Evolutionary conservation across 1,139 yeast genomes (phyloP).

Genomic region (Scheffersomyces titani): DNA sequence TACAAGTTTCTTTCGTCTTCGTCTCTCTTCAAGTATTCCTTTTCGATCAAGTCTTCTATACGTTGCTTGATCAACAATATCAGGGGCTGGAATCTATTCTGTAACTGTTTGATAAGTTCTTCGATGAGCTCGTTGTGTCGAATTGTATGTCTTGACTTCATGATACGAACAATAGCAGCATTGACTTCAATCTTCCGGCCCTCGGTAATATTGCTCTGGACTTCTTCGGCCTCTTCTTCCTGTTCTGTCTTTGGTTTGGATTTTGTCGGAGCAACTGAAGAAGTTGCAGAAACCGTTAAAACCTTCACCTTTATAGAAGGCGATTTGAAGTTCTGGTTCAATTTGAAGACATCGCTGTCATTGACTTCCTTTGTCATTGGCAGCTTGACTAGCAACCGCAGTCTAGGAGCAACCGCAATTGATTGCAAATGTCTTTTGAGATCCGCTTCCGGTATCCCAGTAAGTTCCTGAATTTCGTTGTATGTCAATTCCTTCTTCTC

Average conservation of each 20-base stretch:
- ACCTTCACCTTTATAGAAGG: slow-evolving; percentile 76
- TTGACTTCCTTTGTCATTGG: slow-evolving; percentile 79
- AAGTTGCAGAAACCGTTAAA: slow-evolving; percentile 57
- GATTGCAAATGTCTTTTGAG: slow-evolving; percentile 79
- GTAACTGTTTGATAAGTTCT: slow-evolving; percentile 65
- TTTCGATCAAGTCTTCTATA: slow-evolving; percentile 77
- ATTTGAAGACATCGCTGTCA: slow-evolving; percentile 60
- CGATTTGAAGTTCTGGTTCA: slow-evolving; percentile 73
- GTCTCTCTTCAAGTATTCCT: slow-evolving; percentile 81
- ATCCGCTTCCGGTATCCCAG: slow-evolving; percentile 74
- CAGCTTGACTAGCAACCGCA: slow-evolving; percentile 66
- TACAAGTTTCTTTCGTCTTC: slow-evolving; percentile 61
- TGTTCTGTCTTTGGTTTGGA: slow-evolving; percentile 36
- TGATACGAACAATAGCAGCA: slow-evolving; percentile 86
- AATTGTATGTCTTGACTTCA: slow-evolving; percentile 72
- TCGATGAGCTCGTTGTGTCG: slow-evolving; percentile 66
- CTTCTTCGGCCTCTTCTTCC: slow-evolving; percentile 40
- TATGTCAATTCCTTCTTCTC: slow-evolving; percentile 45
- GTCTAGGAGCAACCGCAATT: slow-evolving; percentile 80
- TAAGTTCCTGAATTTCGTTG: slow-evolving; percentile 61
- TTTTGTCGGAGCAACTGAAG: slow-evolving; percentile 11
- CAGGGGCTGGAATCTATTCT: slow-evolving; percentile 68
- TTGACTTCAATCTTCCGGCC: slow-evolving; percentile 66
- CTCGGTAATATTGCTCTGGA: slow-evolving; percentile 32
- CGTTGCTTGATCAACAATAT: slow-evolving; percentile 70